phyloP scores from a whole-genome alignment of 225 moss, liverwort and hornwort species.

The Lunularia cruciata region DNA sequence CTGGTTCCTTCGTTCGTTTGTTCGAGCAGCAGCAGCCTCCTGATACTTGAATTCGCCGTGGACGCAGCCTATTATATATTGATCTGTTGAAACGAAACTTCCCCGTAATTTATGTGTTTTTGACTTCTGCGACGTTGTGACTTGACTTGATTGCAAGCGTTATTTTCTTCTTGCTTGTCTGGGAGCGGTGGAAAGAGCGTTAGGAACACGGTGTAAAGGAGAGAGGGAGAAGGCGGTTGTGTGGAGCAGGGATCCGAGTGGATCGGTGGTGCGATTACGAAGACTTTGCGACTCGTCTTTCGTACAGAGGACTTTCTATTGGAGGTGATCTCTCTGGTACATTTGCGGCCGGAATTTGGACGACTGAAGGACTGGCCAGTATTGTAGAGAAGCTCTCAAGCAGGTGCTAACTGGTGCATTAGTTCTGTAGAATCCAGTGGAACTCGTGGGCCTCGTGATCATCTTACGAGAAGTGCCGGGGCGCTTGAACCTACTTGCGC shows the following conservation, averaged over 20 bases:
- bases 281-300: conserved; percentile 1
- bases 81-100: background rate
- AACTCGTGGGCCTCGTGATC: background rate
- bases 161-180: conserved; percentile 7
- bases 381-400: conserved; percentile 6
- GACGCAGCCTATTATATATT: background rate
- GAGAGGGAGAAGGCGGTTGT: conserved; percentile 3
- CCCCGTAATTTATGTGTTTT: conserved; percentile 16
- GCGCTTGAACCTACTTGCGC: conserved; percentile 1
- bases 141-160: conserved; percentile 9
- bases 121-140: conserved; percentile 19
- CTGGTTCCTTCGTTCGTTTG: background rate
- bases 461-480: background rate
- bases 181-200: conserved; percentile 5
- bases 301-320: background rate
- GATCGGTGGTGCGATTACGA: conserved; percentile 20
- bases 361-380: conserved; percentile 11
- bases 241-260: conserved; percentile 9
- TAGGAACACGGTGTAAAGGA: background rate
- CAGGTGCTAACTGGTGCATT: conserved; percentile 7
- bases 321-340: background rate
- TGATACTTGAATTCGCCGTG: conserved; percentile 2
- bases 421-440: background rate
- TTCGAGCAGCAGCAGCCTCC: conserved; percentile 1
- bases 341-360: conserved; percentile 15